Evolutionary conservation across 129 eudicot species (phyloP).

Genomic region (Calendula officinalis): DNA sequence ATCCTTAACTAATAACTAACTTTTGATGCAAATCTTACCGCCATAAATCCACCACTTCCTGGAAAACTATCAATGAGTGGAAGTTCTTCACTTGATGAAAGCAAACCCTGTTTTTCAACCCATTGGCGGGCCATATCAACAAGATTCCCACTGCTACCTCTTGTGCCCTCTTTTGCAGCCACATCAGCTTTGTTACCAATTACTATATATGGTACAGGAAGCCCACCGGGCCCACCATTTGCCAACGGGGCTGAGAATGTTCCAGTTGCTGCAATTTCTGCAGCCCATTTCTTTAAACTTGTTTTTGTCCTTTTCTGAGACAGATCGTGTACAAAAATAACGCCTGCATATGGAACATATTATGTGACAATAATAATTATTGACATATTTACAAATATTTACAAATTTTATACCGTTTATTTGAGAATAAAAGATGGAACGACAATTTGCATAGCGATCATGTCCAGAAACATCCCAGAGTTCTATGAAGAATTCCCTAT

Average conservation of each 20-base stretch:
- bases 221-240: conserved; percentile 94
- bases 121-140: conserved; percentile 90
- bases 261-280: conserved; percentile 76
- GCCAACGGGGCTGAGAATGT: conserved; percentile 91
- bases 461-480: conserved; percentile 99
- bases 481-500: conserved; percentile 88
- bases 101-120: conserved; percentile 97
- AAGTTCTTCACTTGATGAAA: conserved; percentile 82
- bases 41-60: conserved; percentile 74
- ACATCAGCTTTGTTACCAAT: conserved; percentile 97
- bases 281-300: conserved; percentile 94
- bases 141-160: conserved; percentile 97
- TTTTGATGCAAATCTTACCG: conserved; percentile 50
- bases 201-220: conserved; percentile 86
- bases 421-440: conserved; percentile 96
- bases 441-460: conserved; percentile 85
- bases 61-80: conserved; percentile 89
- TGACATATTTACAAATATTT: neutral
- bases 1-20: neutral
- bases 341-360: conserved; percentile 45
- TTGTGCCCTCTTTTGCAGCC: conserved; percentile 72
- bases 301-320: conserved; percentile 92
- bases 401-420: conserved; percentile 58
- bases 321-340: conserved; percentile 90
- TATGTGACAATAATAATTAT: neutral